Percentiles rank a stretch among this genome's conserved stretches.
Evolutionary conservation across 768 basidiomycete genomes (phyloP).

Genomic region (Trametes cubensis): DNA sequence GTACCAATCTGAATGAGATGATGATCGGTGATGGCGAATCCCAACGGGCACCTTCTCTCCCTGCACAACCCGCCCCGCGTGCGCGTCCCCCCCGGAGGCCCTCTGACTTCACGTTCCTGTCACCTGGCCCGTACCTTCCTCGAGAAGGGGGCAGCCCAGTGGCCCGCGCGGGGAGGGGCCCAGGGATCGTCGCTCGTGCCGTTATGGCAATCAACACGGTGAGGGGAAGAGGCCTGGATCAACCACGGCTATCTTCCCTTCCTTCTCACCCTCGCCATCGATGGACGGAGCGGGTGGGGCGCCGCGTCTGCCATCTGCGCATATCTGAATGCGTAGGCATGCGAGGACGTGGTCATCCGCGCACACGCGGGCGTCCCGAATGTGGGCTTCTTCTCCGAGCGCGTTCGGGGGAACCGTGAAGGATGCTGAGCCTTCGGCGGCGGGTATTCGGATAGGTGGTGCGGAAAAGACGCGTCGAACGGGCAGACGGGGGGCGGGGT

Average conservation of each 20-base stretch:
- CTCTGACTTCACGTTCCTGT: slow-evolving; percentile 21
- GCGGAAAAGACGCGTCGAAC: slow-evolving; percentile 1
- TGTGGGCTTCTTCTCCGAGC: background rate
- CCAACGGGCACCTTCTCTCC: slow-evolving; percentile 18
- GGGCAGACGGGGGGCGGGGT: background rate
- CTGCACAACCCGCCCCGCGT: slow-evolving; percentile 4
- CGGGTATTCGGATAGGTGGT: background rate
- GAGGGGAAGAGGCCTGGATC: slow-evolving; percentile 10
- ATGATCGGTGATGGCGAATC: slow-evolving; percentile 29
- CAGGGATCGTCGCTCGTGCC: slow-evolving; percentile 21
- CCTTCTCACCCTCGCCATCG: slow-evolving; percentile 5
- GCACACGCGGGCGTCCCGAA: slow-evolving; percentile 4
- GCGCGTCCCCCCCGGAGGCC: background rate
- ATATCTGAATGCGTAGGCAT: too few species aligned
- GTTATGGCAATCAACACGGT: slow-evolving; percentile 11
- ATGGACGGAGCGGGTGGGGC: background rate
- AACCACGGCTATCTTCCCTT: slow-evolving; percentile 20
- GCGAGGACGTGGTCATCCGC: background rate
- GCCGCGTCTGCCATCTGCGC: too few species aligned
- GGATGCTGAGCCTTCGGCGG: background rate
- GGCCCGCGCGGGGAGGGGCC: background rate
- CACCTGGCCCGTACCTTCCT: slow-evolving; percentile 10
- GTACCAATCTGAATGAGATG: slow-evolving; percentile 28
- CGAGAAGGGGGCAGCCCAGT: background rate
- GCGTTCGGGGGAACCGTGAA: background rate